Evolutionary conservation across 73 alveolate genomes (phyloP), one percentile per base, ranked within the genome.

Genomic region (Paramecium octaurelia): DNA sequence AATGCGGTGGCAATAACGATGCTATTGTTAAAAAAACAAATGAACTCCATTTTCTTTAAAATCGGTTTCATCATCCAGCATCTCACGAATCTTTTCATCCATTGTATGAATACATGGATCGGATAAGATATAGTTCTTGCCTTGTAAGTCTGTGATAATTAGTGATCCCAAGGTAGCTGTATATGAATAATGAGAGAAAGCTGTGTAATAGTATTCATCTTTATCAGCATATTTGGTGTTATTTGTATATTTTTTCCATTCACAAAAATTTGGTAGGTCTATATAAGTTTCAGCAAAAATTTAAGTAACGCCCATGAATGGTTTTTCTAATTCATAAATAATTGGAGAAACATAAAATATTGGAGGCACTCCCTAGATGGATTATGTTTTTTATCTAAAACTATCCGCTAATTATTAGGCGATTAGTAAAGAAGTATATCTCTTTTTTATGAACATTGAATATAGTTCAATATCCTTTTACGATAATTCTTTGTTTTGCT

Each of bases 171-270:
- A 31, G 5, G 93, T 58, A 5, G 31, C 90, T 14, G 4, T 5
- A 31, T 58, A 86, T 2, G 93, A 68, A 42, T 58, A 86, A 59
- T 86, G 93, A 29, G 92, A 68, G 27, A 86, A 86, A 4, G 92
- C 27, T 1, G 80, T 40, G 8, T 58, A 23, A 23, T 58, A 42
- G 20, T 86, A 48, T 35, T 23, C 43, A 11, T 58, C 43, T 12
- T 43, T 1, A 29, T 58, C 73, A 16, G 36, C 90, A 58, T 16
- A 40, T 23, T 5, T 68, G 0, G 34, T 4, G 20, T 75, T 75
- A 36, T 75, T 75, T 11, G 88, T 35, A 75, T 38, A 75, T 34
- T 75, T 75, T 21, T 29, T 42, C 88, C 88, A 75, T 20, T 75
- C 59, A n/a, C 9, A 35, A 54, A 18, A 54, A 38, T 75, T 42